phyloP scores from a whole-genome alignment of 805 yeast genomes.

The Hanseniaspora valbyensis region DNA sequence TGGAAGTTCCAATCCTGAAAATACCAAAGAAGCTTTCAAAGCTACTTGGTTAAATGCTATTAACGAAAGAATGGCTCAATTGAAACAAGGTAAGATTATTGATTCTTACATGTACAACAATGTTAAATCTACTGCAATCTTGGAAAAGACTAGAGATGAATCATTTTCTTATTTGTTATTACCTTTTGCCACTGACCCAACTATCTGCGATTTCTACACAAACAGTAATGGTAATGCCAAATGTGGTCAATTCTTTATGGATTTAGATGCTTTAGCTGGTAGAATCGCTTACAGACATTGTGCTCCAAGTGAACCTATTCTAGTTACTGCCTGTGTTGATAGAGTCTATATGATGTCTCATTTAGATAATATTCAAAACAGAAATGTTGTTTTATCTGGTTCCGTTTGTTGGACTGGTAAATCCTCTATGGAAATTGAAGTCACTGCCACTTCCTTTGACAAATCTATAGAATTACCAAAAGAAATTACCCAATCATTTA shows the following conservation, averaged over 20 bases:
- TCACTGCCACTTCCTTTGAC: constrained; percentile 71
- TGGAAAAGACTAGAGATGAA: constrained; percentile 65
- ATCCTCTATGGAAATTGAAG: constrained; percentile 90
- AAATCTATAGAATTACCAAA: constrained; percentile 36
- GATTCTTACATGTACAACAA: constrained; percentile 62
- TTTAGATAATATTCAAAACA: constrained; percentile 62
- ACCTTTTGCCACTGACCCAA: constrained; percentile 75
- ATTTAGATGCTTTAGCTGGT: constrained; percentile 87
- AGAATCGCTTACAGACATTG: constrained; percentile 87
- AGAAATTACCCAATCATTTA: constrained; percentile 43
- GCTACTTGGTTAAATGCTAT: constrained; percentile 86
- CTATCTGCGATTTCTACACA: constrained; percentile 77
- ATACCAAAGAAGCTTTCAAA: constrained; percentile 26
- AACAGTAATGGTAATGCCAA: constrained; percentile 85
- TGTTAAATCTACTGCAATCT: constrained; percentile 58
- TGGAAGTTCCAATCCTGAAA: constrained; percentile 19
- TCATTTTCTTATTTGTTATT: constrained; percentile 59
- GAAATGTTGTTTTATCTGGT: constrained; percentile 79
- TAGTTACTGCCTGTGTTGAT: constrained; percentile 92
- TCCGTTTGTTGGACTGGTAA: constrained; percentile 89
- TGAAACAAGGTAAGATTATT: constrained; percentile 59
- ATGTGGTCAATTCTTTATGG: constrained; percentile 89
- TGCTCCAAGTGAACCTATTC: constrained; percentile 90
- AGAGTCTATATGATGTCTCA: constrained; percentile 77
- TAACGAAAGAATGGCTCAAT: constrained; percentile 56